Evolutionary conservation across 768 basidiomycete genomes (phyloP), one percentile per base, ranked within the genome.

Genomic region (Lentinus brumalis): DNA sequence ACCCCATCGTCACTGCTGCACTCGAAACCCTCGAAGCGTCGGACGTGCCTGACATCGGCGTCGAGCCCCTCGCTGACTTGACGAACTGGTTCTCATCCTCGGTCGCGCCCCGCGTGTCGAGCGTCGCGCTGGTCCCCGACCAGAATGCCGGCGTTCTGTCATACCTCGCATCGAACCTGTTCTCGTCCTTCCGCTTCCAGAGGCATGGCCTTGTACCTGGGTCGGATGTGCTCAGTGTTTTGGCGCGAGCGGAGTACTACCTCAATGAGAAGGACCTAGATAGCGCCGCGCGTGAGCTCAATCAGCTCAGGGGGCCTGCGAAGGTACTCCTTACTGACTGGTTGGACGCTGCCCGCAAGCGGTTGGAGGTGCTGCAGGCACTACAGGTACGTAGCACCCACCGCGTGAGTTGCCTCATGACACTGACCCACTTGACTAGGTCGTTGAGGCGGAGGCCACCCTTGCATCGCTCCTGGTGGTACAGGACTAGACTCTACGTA

Each of bases 221-320:
- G 2, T 76, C 83, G 55, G 96, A 98, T 71, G 91, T 95, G 35
- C 77, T 93, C 57, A 94, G 91, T 67, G 89, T 94, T 57, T 72
- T 99, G 39, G 87, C 95, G 4, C 79, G 97, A 50, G 95, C 95
- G 5, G 93, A 97, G 76, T 87, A 91, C 72, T 84, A 92, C 73
- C 75, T 98, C 70, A 88, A 88, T 61, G 92, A 96, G 78, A 95
- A 97, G 80, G 94, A 98, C 70, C 75, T 99, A 60, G 96, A 96
- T 66, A 82, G 79, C 65, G 96, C 96, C 18, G 79, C 95, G 39
- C 81, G 96, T 56, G 96, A 98, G 76, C 79, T 98, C 31, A 99
- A 98, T 73, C 91, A 94, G 74, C 77, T 99, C 56, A 85, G 81
- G 38, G 96, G 96, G 2, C 86, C 90, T 60, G 90, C 90, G 15